These are phyloP conservation scores for Diaporthe helianthi DNA, from an alignment of 2,329 filamentous ascomycete genomes.

Conservation along the genomic window DNA sequence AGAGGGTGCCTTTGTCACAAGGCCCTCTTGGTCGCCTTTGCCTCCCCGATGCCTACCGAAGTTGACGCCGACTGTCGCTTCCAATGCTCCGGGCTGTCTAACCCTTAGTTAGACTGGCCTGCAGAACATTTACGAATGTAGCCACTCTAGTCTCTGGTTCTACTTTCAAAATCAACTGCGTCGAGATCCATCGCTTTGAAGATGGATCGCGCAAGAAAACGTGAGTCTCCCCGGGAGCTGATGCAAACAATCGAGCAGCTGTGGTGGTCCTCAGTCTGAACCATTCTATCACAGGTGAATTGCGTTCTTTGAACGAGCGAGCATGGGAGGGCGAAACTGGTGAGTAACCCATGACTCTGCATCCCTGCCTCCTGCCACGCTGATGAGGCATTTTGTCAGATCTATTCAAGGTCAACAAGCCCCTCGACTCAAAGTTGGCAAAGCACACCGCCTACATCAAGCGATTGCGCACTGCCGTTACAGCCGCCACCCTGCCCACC, in stretches of 20 bases:
- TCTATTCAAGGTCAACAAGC: conserved; percentile 77
- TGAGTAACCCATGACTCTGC: conserved; percentile 47
- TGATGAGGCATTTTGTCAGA: conserved; percentile 55
- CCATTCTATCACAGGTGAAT: conserved; percentile 69
- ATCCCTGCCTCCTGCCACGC: conserved; percentile 33
- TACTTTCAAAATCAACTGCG: conserved; percentile 41
- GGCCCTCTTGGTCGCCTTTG: conserved; percentile 37
- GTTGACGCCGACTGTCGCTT: conserved; percentile 50
- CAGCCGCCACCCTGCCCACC: conserved; percentile 77
- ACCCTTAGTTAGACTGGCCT: conserved; percentile 50
- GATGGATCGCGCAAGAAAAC: conserved; percentile 72
- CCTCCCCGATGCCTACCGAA: conserved; percentile 53
- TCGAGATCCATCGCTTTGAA: conserved; percentile 46
- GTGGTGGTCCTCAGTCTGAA: conserved; percentile 36
- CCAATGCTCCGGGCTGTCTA: conserved; percentile 49
- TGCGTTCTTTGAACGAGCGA: conserved; percentile 85
- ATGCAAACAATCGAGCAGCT: too few species aligned
- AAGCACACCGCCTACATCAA: conserved; percentile 99
- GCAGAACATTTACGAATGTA: conserved; percentile 53
- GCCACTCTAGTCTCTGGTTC: conserved; percentile 42
- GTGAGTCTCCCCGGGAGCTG: conserved; percentile 47
- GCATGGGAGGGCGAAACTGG: conserved; percentile 91
- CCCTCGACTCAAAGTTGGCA: conserved; percentile 93
- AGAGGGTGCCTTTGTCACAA: conserved; percentile 36
- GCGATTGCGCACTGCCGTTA: conserved; percentile 88